phyloP scores from a whole-genome alignment of 768 basidiomycete species.

The Pleurotus djamor region DNA sequence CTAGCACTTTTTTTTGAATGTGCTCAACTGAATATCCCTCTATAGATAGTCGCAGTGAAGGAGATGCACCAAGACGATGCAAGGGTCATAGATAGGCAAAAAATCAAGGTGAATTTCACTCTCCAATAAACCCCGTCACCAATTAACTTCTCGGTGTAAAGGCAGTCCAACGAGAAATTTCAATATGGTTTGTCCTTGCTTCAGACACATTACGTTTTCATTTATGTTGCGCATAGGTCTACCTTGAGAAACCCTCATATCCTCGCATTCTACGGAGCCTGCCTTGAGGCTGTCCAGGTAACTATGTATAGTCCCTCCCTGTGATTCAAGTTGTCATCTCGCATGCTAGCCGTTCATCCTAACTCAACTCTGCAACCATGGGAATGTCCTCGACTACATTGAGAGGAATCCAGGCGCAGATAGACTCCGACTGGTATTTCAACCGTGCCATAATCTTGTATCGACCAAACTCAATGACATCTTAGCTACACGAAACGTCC shows the following conservation, averaged over 20 bases:
- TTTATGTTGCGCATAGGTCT: neutral
- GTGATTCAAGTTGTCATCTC: neutral
- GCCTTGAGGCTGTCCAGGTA: slow-evolving; percentile 33
- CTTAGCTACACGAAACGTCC: slow-evolving; percentile 19
- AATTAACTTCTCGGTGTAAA: slow-evolving; percentile 10
- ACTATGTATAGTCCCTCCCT: neutral
- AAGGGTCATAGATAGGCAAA: slow-evolving; percentile 18
- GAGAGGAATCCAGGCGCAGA: slow-evolving; percentile 14
- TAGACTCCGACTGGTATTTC: slow-evolving; percentile 16
- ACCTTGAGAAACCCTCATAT: slow-evolving; percentile 36
- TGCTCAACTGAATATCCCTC: neutral
- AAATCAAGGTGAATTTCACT: slow-evolving; percentile 16
- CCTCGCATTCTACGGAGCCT: slow-evolving; percentile 44
- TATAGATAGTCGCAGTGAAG: slow-evolving; percentile 25
- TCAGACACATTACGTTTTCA: neutral
- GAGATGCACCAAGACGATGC: slow-evolving; percentile 18
- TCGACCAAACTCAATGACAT: neutral
- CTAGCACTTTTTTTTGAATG: neutral
- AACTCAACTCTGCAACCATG: slow-evolving; percentile 19
- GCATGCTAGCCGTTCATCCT: slow-evolving; percentile 18
- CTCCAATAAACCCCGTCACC: neutral
- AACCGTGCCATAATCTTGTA: neutral
- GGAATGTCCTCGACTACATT: slow-evolving; percentile 16
- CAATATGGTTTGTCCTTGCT: slow-evolving; percentile 29
- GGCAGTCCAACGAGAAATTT: slow-evolving; percentile 39